These are phyloP conservation scores for Chaetomidium leptoderma DNA, from an alignment of 495 filamentous ascomycete genomes.

Conservation along the genomic window DNA sequence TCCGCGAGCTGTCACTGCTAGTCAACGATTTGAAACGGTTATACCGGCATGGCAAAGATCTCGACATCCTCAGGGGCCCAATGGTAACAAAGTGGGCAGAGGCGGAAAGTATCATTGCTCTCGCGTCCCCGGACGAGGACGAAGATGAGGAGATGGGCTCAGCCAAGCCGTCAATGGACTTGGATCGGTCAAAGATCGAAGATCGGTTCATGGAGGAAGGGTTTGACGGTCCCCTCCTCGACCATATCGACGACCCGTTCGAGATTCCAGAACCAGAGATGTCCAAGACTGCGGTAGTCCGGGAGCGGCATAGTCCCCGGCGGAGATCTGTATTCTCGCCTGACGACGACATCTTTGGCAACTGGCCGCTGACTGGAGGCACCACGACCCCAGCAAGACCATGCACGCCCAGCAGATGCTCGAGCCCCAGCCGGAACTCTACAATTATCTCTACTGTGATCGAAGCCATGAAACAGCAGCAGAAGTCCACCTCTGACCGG, in stretches of 20 bases:
- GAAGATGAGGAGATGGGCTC: slow-evolving; percentile 34
- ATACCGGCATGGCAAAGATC: slow-evolving; percentile 66
- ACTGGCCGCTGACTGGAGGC: slow-evolving; percentile 41
- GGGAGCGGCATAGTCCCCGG: slow-evolving; percentile 37
- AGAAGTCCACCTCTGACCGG: slow-evolving; percentile 39
- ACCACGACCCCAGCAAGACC: slow-evolving; percentile 29
- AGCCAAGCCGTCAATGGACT: slow-evolving; percentile 26
- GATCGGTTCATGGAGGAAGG: slow-evolving; percentile 61
- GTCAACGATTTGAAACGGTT: slow-evolving; percentile 65
- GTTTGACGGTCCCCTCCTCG: slow-evolving; percentile 38
- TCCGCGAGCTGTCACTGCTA: slow-evolving; percentile 75
- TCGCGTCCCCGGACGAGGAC: slow-evolving; percentile 81
- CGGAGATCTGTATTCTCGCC: slow-evolving; percentile 57
- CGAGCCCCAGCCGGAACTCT: slow-evolving; percentile 39
- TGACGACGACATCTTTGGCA: slow-evolving; percentile 60
- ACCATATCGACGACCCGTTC: slow-evolving; percentile 34
- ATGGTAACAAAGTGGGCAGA: slow-evolving; percentile 71
- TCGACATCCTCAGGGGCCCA: slow-evolving; percentile 59
- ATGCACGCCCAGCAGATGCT: slow-evolving; percentile 36
- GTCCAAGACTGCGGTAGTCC: slow-evolving; percentile 40
- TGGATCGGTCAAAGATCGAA: slow-evolving; percentile 32
- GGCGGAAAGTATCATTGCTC: slow-evolving; percentile 80
- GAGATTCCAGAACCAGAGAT: slow-evolving; percentile 36
- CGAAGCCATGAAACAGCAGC: slow-evolving; percentile 73
- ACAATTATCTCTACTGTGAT: slow-evolving; percentile 70